Evolutionary conservation across 805 yeast genomes (phyloP), one percentile per base, ranked within the genome.

Genomic region (Tetrapisispora taiwanensis): DNA sequence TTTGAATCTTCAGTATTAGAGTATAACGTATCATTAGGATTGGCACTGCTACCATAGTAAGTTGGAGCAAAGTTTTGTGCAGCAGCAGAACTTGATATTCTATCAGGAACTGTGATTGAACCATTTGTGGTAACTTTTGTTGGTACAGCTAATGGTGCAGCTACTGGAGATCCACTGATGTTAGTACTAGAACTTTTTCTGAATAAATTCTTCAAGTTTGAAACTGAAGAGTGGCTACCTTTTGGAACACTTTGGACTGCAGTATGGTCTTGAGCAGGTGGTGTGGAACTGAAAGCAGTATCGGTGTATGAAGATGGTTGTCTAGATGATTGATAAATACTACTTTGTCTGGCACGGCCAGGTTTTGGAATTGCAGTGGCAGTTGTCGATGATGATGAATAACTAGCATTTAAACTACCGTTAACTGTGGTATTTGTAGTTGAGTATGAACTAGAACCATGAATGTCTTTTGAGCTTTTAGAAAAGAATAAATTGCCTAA

Each of bases 221-320:
- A 88, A 81, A 84, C 82, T 7, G 89, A 82, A 37, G 84, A 79
- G 60, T 83, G 89, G 48, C 83, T 73, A 2, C 83, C 67, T 41
- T 66, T 68, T 10, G 73, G 64, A 2, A 51, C 53, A 46, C 58
- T 56, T 46, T 61, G 73, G 40, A 56, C 53, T 36, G 71, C 69
- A 30, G 69, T 71, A 48, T 65, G 48, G 14, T 49, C 49, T 15
- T 19, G 15, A 60, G 45, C 66, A 51, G 51, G 67, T 15, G 53
- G 49, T 3, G 45, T 42, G 1, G 63, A 58, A 28, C 59, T 61
- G 26, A 50, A 49, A 26, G 50, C 46, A 19, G 47, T 46, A 14
- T 60, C 63, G 4, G 50, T 48, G 36, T 43, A 57, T 9, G 61
- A 50, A 52, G 45, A 48, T 4, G 62, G 63, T 48, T 60, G 63